Percentiles rank a stretch among this genome's conserved stretches.
These are phyloP conservation scores for Cylindricascospora bacillispora DNA, from an alignment of 1,139 yeast species.

Conservation along the genomic window DNA sequence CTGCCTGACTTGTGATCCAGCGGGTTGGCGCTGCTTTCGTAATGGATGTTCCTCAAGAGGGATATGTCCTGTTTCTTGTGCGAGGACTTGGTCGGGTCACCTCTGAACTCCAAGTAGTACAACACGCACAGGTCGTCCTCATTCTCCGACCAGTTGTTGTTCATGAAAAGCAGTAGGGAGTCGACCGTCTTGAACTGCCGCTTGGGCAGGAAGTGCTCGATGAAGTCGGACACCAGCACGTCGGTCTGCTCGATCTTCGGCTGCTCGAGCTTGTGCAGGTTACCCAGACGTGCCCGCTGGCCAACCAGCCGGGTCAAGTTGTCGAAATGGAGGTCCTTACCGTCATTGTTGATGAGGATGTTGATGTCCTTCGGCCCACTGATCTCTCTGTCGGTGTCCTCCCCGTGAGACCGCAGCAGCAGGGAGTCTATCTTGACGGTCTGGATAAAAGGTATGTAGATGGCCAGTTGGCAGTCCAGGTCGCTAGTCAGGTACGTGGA, in stretches of 20 bases:
- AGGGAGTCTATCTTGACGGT: slow-evolving; percentile 64
- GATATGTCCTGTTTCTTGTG: slow-evolving; percentile 34
- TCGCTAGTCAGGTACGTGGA: slow-evolving; percentile 53
- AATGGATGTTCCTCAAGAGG: slow-evolving; percentile 54
- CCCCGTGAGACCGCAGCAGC: slow-evolving; percentile 52
- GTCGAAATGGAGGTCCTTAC: slow-evolving; percentile 57
- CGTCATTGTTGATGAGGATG: slow-evolving; percentile 57
- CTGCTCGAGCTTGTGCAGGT: slow-evolving; percentile 47
- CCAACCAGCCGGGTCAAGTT: slow-evolving; percentile 33
- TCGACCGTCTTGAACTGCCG: slow-evolving; percentile 61
- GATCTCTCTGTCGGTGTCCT: slow-evolving; percentile 20
- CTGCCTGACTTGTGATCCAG: slow-evolving; percentile 44
- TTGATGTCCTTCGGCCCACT: slow-evolving; percentile 60
- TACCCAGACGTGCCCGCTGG: slow-evolving; percentile 47
- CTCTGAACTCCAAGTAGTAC: slow-evolving; percentile 69
- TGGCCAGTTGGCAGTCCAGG: slow-evolving; percentile 66
- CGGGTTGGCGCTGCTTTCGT: slow-evolving; percentile 90
- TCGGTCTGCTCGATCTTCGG: slow-evolving; percentile 24
- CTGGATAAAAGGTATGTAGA: slow-evolving; percentile 71
- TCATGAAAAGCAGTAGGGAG: slow-evolving; percentile 53
- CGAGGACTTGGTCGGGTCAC: slow-evolving; percentile 47
- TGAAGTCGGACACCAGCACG: slow-evolving; percentile 43
- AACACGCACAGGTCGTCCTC: slow-evolving; percentile 49
- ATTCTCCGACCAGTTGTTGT: slow-evolving; percentile 45
- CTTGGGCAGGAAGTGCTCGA: slow-evolving; percentile 74